Base-by-base conservation (phyloP, 768 basidiomycete genomes). In the Xanthoconium stramineum region DNA sequence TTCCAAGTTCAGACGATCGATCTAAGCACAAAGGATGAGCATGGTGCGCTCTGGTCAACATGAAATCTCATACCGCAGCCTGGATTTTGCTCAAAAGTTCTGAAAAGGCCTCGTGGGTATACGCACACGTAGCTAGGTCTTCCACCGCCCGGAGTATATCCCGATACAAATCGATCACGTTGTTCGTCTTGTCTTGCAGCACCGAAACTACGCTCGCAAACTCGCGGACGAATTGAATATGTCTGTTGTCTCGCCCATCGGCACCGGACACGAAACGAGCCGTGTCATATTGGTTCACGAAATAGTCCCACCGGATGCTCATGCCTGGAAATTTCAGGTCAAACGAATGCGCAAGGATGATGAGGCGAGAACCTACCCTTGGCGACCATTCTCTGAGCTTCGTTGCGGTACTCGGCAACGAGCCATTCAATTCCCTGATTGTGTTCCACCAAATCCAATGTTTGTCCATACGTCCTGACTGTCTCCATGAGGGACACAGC, bases 401-500 rank as follows among this genome's bases (percentile, higher is more conserved):
- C 91, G 66, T 92, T 93, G 60, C 94, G 82, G 68, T 94, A 94
- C 73, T 96, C 94, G 17, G 95, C 96, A 3, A 98, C 88, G 39
- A 99, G 79, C 82, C 92, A 92, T 69, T 94, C 91, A 63, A 98
- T 94, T 3, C 87, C 93, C 71, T 88, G 88, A 69, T 98, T 92
- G 42, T 80, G 81, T 69, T 97, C 89, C 63, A 98, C 88, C 64
- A 98, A 74, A 69, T 94, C 92, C 69, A 97, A 75, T 1, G 93
- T 97, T 76, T 99, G 97, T 19, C 90, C 89, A 73, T 99, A 98
- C 30, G 94, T 98, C 69, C 95, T 78, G n/a, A 98, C 94, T 0
- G 94, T 96, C 78, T 99, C 97, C 96, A 98, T 98, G 72, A 94
- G 73, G 66, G 91, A 94, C 61, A 98, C 96, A 3, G 97, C 97